Percentiles rank a stretch among this genome's conserved stretches.
Conservation (phyloP, 805 yeast species). For the Wickerhamiella dianesei region DNA sequence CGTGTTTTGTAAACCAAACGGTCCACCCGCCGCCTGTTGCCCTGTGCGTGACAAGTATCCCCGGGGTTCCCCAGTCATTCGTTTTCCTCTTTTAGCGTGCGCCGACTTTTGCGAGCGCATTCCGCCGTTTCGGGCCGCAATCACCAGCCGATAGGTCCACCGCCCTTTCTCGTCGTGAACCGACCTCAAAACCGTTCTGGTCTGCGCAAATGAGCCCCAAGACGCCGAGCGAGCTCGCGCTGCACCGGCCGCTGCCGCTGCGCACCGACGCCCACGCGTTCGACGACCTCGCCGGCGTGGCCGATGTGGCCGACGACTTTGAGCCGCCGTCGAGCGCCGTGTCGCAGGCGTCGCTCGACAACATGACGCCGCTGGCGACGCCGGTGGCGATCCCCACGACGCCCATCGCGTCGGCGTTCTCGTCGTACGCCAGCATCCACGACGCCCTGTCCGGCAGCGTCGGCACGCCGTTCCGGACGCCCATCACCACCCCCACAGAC, state of each 20-base stretch:
- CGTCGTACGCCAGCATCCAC: background rate
- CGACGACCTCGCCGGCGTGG: background rate
- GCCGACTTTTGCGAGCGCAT: too few relatives aligned
- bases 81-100: background rate
- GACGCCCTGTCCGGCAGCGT: background rate
- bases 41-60: too few relatives aligned
- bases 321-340: background rate
- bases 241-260: background rate
- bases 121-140: too few relatives aligned
- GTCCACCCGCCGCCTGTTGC: too few relatives aligned
- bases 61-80: background rate
- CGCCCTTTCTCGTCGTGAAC: too few relatives aligned
- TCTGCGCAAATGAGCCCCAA: background rate
- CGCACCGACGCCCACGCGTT: background rate
- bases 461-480: conserved; percentile 1
- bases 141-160: too few relatives aligned
- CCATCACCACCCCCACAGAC: conserved; percentile 1
- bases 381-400: background rate
- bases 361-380: background rate
- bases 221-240: background rate
- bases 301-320: background rate
- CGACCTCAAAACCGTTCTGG: too few relatives aligned
- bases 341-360: background rate
- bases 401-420: background rate
- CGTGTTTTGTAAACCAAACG: too few relatives aligned